Evolutionary conservation across 2,329 filamentous ascomycete species (phyloP).

Genomic region (Colletotrichum orchidophilum): DNA sequence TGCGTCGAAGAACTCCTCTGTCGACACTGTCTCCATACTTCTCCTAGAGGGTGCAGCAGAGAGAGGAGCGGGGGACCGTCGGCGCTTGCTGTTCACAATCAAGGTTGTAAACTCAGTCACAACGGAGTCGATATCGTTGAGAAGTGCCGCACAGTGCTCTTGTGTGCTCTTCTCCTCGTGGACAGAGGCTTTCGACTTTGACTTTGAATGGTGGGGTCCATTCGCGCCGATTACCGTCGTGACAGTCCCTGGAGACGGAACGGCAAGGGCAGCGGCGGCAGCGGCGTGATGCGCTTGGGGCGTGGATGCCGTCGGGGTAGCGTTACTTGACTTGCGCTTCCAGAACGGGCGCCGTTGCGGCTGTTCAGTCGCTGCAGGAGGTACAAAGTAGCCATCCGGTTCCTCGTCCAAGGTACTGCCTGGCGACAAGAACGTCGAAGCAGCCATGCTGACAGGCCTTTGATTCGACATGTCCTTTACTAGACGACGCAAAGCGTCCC

Average conservation of each 20-base stretch:
- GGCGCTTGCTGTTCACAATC: slow-evolving; percentile 80
- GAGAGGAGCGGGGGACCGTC: slow-evolving; percentile 67
- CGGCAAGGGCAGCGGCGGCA: slow-evolving; percentile 50
- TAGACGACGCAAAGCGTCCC: slow-evolving; percentile 87
- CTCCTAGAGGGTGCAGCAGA: slow-evolving; percentile 56
- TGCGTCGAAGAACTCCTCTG: slow-evolving; percentile 96
- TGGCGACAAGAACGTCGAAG: slow-evolving; percentile 49
- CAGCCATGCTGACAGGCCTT: slow-evolving; percentile 57
- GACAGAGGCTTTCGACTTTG: slow-evolving; percentile 47
- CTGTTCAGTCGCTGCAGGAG: slow-evolving; percentile 58
- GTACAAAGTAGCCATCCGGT: slow-evolving; percentile 63
- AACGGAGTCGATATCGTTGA: slow-evolving; percentile 85
- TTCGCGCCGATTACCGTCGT: slow-evolving; percentile 43
- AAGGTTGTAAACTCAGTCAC: slow-evolving; percentile 84
- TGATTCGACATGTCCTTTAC: slow-evolving; percentile 82
- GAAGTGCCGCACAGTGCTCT: slow-evolving; percentile 83
- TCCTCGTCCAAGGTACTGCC: slow-evolving; percentile 50
- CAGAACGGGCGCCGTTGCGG: slow-evolving; percentile 74
- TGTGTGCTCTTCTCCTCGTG: slow-evolving; percentile 75
- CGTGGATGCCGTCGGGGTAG: slow-evolving; percentile 60
- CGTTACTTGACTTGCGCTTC: slow-evolving; percentile 82
- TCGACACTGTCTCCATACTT: slow-evolving; percentile 83
- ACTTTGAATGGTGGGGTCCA: slow-evolving; percentile 43
- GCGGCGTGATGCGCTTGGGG: slow-evolving; percentile 49
- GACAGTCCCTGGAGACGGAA: slow-evolving; percentile 52